These are phyloP conservation scores for Aegle marmelos DNA, from an alignment of 345 rosid genomes.

Conservation along the genomic window DNA sequence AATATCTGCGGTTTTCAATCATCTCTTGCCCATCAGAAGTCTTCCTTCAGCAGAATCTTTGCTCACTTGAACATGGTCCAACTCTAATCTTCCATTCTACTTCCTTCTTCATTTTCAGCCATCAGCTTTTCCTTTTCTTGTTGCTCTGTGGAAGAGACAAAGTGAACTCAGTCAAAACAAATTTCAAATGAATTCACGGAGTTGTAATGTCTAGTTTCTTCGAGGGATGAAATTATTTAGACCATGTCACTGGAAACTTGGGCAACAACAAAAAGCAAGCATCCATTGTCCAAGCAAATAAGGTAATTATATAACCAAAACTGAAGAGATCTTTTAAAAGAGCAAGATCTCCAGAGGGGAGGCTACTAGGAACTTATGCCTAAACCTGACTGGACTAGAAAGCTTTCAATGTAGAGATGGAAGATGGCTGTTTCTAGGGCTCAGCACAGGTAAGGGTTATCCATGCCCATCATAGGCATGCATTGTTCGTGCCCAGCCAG, in stretches of 20 bases:
- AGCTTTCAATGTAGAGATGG: neutral
- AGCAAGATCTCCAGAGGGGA: too few relatives aligned
- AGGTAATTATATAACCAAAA: neutral
- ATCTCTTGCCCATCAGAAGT: neutral
- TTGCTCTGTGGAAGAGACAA: conserved; percentile 49
- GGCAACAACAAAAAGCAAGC: neutral
- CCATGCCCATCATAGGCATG: neutral
- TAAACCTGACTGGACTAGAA: too few relatives aligned
- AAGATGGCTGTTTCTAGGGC: neutral
- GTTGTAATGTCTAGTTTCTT: neutral
- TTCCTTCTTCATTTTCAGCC: conserved; percentile 35
- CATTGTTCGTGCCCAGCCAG: neutral
- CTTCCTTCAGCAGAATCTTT: neutral
- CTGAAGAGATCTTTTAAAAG: neutral
- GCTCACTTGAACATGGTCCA: neutral
- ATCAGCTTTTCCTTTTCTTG: conserved; percentile 56
- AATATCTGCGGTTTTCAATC: neutral
- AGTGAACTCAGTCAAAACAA: neutral
- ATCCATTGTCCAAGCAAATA: neutral
- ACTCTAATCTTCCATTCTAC: conserved; percentile 29
- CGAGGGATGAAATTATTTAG: neutral
- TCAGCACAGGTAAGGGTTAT: neutral
- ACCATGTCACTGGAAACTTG: neutral
- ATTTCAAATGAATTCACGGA: neutral
- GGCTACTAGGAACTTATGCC: neutral